phyloP scores from a whole-genome alignment of 768 basidiomycete genomes.

The Crepidotus variabilis region DNA sequence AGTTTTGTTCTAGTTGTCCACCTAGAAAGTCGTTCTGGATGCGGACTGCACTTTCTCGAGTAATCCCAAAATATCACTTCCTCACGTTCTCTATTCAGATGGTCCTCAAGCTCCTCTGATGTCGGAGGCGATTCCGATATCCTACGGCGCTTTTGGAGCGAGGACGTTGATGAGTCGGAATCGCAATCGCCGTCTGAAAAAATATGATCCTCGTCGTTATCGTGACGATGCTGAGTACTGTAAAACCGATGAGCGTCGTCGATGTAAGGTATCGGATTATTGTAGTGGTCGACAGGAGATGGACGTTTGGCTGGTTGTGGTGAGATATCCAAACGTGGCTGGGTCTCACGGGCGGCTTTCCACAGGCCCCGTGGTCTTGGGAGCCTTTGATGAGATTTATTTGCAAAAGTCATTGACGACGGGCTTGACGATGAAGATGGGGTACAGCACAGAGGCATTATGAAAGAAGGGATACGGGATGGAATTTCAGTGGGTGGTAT shows the following conservation, averaged over 20 bases:
- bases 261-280: neutral
- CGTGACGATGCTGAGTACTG: conserved; percentile 7
- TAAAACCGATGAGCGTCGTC: conserved; percentile 4
- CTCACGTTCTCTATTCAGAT: neutral
- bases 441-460: neutral
- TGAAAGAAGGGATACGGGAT: neutral
- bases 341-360: conserved; percentile 37
- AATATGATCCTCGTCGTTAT: conserved; percentile 13
- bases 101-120: conserved; percentile 14
- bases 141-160: neutral
- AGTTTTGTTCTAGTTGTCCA: conserved; percentile 31
- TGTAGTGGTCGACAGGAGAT: conserved; percentile 6
- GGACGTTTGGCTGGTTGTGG: conserved; percentile 9
- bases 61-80: conserved; percentile 31
- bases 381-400: conserved; percentile 11
- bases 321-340: conserved; percentile 20
- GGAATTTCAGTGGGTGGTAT: neutral
- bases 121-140: conserved; percentile 10
- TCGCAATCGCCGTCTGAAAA: conserved; percentile 18
- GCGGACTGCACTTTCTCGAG: conserved; percentile 25
- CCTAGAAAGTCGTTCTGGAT: conserved; percentile 23
- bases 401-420: neutral
- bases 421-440: conserved; percentile 5
- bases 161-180: conserved; percentile 11
- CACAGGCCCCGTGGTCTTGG: conserved; percentile 39